Conservation (phyloP, 768 basidiomycete genomes). For the Coprinellus aureogranulatus region DNA sequence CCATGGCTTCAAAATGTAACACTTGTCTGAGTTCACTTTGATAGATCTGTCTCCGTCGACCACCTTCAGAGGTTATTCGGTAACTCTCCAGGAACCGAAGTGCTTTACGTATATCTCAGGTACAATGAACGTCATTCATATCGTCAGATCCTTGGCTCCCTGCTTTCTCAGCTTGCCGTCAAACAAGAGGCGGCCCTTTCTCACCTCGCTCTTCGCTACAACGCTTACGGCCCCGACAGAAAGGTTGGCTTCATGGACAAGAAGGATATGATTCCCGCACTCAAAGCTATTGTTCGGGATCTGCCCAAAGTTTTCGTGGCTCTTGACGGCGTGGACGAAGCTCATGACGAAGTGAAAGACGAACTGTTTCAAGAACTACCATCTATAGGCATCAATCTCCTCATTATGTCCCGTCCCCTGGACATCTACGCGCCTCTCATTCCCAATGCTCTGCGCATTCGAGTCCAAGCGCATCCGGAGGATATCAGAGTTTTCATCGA, state of each 20-base stretch:
- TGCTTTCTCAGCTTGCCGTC: neutral
- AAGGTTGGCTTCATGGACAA: neutral
- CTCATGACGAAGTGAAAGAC: neutral
- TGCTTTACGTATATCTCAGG: neutral
- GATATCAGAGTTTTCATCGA: constrained; percentile 2
- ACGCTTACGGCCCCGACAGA: neutral
- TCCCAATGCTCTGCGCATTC: neutral
- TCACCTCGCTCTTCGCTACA: neutral
- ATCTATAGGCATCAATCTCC: neutral
- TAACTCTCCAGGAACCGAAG: neutral
- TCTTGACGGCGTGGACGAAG: constrained; percentile 3
- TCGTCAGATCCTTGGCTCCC: neutral
- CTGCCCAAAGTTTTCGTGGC: neutral
- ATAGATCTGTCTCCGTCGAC: neutral
- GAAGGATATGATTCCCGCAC: neutral
- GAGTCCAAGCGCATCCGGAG: neutral
- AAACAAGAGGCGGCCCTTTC: neutral
- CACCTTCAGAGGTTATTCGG: neutral
- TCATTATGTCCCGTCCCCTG: neutral
- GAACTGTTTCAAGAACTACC: neutral
- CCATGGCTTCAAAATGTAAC: neutral
- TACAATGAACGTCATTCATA: neutral
- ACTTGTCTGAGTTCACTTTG: neutral
- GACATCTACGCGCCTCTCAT: neutral
- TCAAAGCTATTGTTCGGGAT: neutral